These are phyloP conservation scores for Melampsora larici-populina DNA, from an alignment of 1,284 basidiomycete species.

Conservation along the genomic window DNA sequence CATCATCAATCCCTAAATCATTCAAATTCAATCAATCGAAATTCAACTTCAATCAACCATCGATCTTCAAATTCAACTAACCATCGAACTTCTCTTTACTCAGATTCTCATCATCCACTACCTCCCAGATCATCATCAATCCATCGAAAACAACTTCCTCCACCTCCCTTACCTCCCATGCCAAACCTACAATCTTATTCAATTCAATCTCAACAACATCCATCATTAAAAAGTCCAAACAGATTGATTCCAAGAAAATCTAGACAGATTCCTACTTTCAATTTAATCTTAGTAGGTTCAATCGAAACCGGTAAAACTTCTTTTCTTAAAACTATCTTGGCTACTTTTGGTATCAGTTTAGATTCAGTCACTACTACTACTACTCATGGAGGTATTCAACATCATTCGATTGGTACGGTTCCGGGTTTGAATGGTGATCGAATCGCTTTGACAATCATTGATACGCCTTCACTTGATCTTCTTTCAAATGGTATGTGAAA, in stretches of 20 bases:
- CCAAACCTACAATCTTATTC: neutral
- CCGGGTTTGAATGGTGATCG: slow-evolving; percentile 15
- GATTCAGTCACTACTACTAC: neutral
- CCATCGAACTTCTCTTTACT: neutral
- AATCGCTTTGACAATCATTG: slow-evolving; percentile 18
- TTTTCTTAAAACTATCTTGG: slow-evolving; percentile 24
- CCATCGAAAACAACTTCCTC: neutral
- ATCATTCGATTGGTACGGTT: neutral
- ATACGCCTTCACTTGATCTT: slow-evolving; percentile 37
- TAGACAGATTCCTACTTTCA: slow-evolving; percentile 33
- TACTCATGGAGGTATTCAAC: neutral
- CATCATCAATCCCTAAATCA: neutral
- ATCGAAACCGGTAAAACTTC: slow-evolving; percentile 28
- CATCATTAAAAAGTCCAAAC: neutral
- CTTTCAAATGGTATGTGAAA: slow-evolving; percentile 30
- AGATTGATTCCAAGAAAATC: slow-evolving; percentile 3
- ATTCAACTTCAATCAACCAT: neutral
- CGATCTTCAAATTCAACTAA: neutral
- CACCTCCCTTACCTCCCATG: neutral
- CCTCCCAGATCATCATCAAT: neutral
- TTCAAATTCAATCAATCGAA: neutral
- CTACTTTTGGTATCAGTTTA: slow-evolving; percentile 17
- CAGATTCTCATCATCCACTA: neutral
- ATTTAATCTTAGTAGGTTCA: slow-evolving; percentile 28
- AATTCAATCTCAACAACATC: neutral